Percentiles rank a stretch among this genome's conserved stretches.
These are phyloP conservation scores for Aspergillus neotritici DNA, from an alignment of 2,329 filamentous ascomycete species.

Conservation along the genomic window DNA sequence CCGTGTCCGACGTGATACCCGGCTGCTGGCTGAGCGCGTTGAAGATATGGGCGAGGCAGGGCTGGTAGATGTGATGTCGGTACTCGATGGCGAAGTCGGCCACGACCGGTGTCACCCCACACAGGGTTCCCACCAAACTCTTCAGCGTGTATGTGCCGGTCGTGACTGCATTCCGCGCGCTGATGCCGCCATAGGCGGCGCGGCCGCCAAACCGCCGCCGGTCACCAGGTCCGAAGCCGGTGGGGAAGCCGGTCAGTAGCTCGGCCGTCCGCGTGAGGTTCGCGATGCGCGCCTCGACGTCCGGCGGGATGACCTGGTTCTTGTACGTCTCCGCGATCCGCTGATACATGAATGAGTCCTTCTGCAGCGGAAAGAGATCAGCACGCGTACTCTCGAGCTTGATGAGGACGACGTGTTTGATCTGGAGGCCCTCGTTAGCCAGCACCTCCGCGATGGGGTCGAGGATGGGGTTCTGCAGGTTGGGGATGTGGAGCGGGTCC, in stretches of 20 bases:
- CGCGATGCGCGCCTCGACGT: slow-evolving; percentile 17
- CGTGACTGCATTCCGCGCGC: slow-evolving; percentile 38
- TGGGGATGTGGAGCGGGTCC: slow-evolving; percentile 39
- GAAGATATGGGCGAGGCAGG: slow-evolving; percentile 36
- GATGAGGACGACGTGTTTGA: slow-evolving; percentile 40
- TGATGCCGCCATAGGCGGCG: slow-evolving; percentile 34
- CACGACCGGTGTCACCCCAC: slow-evolving; percentile 37
- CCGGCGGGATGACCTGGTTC: slow-evolving; percentile 25
- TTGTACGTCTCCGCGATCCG: slow-evolving; percentile 35
- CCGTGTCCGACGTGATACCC: slow-evolving; percentile 13
- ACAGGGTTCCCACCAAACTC: slow-evolving; percentile 38
- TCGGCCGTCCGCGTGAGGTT: slow-evolving; percentile 23
- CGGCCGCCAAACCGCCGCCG: not conserved
- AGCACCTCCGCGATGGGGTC: slow-evolving; percentile 16
- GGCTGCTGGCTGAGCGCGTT: slow-evolving; percentile 16
- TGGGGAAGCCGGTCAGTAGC: slow-evolving; percentile 17
- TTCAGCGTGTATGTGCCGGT: slow-evolving; percentile 41
- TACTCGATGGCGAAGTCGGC: slow-evolving; percentile 41
- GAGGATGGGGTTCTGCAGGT: slow-evolving; percentile 28
- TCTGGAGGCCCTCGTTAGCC: slow-evolving; percentile 24
- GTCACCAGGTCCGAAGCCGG: slow-evolving; percentile 14
- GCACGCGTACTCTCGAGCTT: slow-evolving; percentile 43
- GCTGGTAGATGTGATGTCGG: slow-evolving; percentile 39
- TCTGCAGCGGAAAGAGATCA: slow-evolving; percentile 41
- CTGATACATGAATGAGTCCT: slow-evolving; percentile 30